A percentile compares a stretch with the other conserved stretches of the same genome.
Evolutionary conservation across 768 basidiomycete genomes (phyloP).

Genomic region (Lentinula boryana): DNA sequence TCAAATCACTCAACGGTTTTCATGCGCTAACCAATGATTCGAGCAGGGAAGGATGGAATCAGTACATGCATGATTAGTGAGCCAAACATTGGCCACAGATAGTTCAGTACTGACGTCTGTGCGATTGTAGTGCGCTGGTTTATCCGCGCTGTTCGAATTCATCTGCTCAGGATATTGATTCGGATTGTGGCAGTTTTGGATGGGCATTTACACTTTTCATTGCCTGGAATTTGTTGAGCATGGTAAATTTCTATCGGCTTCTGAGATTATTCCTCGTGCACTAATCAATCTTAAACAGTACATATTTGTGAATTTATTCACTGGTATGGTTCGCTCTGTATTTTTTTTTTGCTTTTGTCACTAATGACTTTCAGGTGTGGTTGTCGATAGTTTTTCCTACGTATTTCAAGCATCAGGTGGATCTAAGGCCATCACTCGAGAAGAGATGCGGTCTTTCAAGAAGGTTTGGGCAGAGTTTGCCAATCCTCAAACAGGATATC

Average conservation of each 20-base stretch:
- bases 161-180: conserved; percentile 37
- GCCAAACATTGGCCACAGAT: conserved; percentile 17
- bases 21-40: conserved; percentile 8
- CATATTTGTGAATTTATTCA: conserved; percentile 95
- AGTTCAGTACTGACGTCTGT: conserved; percentile 6
- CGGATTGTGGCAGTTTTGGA: conserved; percentile 81
- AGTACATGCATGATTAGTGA: conserved; percentile 96
- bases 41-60: conserved; percentile 89
- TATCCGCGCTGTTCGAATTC: conserved; percentile 79
- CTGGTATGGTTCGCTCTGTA: conserved; percentile 42
- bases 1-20: conserved; percentile 9
- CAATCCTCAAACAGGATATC: conserved; percentile 68
- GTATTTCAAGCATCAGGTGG: conserved; percentile 85
- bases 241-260: conserved; percentile 47
- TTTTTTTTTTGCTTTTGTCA: too few relatives aligned
- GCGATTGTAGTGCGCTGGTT: conserved; percentile 49
- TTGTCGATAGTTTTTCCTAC: conserved; percentile 94
- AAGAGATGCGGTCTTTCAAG: conserved; percentile 93
- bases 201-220: conserved; percentile 90
- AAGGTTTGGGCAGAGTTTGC: conserved; percentile 89
- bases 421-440: conserved; percentile 77
- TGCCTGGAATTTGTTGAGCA: conserved; percentile 91
- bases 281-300: conserved; percentile 44
- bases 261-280: not conserved
- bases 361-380: conserved; percentile 50